Percentiles rank a stretch among this genome's conserved stretches.
These are phyloP conservation scores for Colletotrichum coccodes DNA, from an alignment of 2,329 filamentous ascomycete genomes.

Conservation along the genomic window DNA sequence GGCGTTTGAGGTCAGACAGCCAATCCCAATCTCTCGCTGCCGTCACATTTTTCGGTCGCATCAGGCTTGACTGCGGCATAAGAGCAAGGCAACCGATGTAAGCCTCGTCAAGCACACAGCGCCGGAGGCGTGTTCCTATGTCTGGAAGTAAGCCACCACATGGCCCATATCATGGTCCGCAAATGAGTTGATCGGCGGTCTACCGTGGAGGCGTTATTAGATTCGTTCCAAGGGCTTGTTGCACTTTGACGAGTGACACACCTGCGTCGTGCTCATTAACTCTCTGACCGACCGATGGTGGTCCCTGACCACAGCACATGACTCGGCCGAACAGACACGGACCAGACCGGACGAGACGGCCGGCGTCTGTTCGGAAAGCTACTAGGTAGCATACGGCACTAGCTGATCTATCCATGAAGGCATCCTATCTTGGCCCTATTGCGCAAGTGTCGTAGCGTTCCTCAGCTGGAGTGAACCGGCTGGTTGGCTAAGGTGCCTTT, in stretches of 20 bases:
- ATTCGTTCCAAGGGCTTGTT: neutral
- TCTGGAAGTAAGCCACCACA: neutral
- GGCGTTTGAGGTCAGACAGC: neutral
- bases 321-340: conserved; percentile 17
- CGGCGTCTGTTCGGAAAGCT: neutral
- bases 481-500: neutral
- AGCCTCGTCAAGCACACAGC: neutral
- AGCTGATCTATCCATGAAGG: neutral
- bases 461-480: conserved; percentile 1
- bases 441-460: neutral
- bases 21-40: no score
- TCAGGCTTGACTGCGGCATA: neutral
- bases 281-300: neutral
- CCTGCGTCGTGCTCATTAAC: neutral
- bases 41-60: neutral
- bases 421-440: neutral
- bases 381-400: neutral
- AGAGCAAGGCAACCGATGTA: conserved; percentile 2
- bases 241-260: conserved; percentile 1
- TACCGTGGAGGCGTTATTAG: neutral
- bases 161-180: neutral
- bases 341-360: conserved; percentile 4
- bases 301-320: neutral
- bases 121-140: neutral
- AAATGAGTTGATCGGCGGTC: neutral